Percentiles rank a stretch among this genome's conserved stretches.
These are phyloP conservation scores for Daedaleopsis nitida DNA, from an alignment of 768 basidiomycete genomes.

Conservation along the genomic window DNA sequence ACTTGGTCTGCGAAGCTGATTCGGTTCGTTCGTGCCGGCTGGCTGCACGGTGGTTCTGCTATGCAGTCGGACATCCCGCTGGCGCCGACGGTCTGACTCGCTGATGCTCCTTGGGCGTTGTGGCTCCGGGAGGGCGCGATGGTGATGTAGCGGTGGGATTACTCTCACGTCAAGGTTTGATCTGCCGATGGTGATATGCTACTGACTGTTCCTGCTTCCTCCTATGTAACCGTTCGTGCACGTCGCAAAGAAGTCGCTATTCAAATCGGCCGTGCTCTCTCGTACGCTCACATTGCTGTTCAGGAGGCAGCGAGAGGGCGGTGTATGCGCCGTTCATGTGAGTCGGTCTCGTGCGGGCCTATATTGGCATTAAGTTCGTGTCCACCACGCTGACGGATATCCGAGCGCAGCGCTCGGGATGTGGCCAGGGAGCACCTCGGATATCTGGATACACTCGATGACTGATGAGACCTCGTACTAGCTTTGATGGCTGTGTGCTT, in stretches of 20 bases:
- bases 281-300: background rate
- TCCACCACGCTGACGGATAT: background rate
- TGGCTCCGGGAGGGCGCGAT: background rate
- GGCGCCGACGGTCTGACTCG: background rate
- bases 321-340: background rate
- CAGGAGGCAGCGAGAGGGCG: background rate
- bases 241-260: background rate
- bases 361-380: background rate
- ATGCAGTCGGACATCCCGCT: constrained; percentile 5
- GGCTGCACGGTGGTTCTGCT: background rate
- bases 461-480: background rate
- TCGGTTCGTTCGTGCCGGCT: background rate
- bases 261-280: no score
- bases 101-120: background rate
- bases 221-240: background rate
- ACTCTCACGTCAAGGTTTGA: background rate
- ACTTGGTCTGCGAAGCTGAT: background rate
- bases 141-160: background rate
- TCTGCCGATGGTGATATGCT: background rate
- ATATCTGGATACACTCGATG: background rate
- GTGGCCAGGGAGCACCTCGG: background rate
- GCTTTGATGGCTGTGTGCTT: background rate
- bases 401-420: background rate
- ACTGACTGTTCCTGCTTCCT: constrained; percentile 4
- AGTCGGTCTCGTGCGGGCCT: background rate